Percentiles rank a stretch among this genome's conserved stretches.
phyloP scores from a whole-genome alignment of 1,139 yeast genomes.

The Saccharomyces hybrid region DNA sequence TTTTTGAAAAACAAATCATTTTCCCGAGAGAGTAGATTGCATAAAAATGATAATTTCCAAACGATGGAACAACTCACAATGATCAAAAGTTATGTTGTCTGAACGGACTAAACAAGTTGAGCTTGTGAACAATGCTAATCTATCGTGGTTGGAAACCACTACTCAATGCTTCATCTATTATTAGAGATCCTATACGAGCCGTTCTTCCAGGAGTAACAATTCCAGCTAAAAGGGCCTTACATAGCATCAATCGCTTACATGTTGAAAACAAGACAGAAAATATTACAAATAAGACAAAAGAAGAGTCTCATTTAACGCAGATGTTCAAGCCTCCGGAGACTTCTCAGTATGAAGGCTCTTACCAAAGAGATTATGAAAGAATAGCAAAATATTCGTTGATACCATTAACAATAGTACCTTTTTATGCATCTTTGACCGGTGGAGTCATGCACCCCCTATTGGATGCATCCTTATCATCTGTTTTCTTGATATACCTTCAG shows the following conservation, averaged over 20 bases:
- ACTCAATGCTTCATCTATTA: not conserved
- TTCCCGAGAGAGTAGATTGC: not conserved
- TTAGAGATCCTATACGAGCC: not conserved
- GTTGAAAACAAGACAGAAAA: constrained; percentile 45
- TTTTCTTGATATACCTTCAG: constrained; percentile 66
- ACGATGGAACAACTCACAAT: not conserved
- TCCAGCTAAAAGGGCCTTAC: not conserved
- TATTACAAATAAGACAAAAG: constrained; percentile 70
- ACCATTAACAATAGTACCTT: constrained; percentile 71
- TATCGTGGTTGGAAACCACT: not conserved
- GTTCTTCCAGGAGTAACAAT: not conserved
- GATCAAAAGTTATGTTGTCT: not conserved
- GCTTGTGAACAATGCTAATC: not conserved
- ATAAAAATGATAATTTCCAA: not conserved
- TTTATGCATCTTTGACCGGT: constrained; percentile 45
- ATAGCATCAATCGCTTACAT: constrained; percentile 2
- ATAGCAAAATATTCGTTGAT: constrained; percentile 56
- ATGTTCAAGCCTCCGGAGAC: constrained; percentile 51
- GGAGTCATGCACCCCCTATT: constrained; percentile 52
- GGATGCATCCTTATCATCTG: constrained; percentile 60
- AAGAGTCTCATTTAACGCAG: constrained; percentile 38
- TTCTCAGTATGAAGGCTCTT: constrained; percentile 65
- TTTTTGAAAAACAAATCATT: not conserved
- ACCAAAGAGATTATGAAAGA: constrained; percentile 85
- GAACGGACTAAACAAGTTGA: no score